Base-by-base conservation (phyloP, 495 filamentous ascomycete genomes). In the Neurospora sp. region DNA sequence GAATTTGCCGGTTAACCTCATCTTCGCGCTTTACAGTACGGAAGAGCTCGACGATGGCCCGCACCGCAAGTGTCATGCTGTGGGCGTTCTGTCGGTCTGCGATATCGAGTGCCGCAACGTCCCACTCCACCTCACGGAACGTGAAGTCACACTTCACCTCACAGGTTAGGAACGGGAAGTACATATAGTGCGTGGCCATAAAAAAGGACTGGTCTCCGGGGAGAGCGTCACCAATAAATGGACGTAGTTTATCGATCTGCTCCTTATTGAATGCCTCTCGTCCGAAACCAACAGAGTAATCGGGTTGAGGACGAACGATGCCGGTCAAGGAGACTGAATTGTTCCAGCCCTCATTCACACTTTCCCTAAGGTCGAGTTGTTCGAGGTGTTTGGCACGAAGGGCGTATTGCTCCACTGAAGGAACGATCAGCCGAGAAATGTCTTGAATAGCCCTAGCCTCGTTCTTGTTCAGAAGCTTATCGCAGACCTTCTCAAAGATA, bases 311-410 rank as follows among this genome's bases (percentile, higher is more conserved):
- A 53, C 78, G 77, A 27, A 0, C 5, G 69, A 80, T 71, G 22
- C 73, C 75, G 18, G 79, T 72, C 0, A 85, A 59, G 6, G 80
- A 75, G 59, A 82, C 76, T 9, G 75, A 79, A 65, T 76, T 82
- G 70, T 76, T 78, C 83, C 81, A 87, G 53, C 74, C 77, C 77
- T 84, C 81, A 74, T 86, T 84, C 44, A 83, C 77, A 71, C 80
- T 82, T 73, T 86, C 82, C 16, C 74, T 75, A 14, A 86, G 73
- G 74, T 53, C 4, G 20, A 53, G 20, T 20, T 53, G 4, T 27
- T 53, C 20, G 20, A 53, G 46, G 46, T 53, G 46, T 53, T 27
- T 53, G 20, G 46, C 20, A 53, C 9, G 20, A 53, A 53, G 46
- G 20, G 46, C 20, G 46, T 53, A 1, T 0, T 27, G 20, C 46